Evolutionary conservation across 129 eudicot genomes (phyloP).

Genomic region (Artemisia tridentata): DNA sequence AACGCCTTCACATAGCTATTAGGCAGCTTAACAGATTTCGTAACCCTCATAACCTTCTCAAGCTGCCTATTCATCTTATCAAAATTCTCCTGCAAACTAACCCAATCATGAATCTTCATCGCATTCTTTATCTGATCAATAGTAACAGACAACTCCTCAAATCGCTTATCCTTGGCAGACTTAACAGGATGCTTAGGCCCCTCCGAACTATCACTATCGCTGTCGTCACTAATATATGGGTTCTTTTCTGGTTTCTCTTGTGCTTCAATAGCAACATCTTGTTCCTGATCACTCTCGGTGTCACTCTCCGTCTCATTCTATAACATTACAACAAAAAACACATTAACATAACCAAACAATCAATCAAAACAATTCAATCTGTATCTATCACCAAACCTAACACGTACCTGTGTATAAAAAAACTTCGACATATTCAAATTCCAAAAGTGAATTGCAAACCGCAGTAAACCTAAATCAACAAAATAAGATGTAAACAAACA

Average conservation of each 20-base stretch:
- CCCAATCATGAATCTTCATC: constrained; percentile 97
- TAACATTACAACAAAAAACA: neutral
- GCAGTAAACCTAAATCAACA: too few relatives aligned
- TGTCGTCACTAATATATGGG: constrained; percentile 42
- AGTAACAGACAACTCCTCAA: constrained; percentile 76
- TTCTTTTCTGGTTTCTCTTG: constrained; percentile 35
- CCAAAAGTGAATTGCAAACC: too few relatives aligned
- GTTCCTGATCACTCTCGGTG: constrained; percentile 65
- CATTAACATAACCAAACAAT: neutral
- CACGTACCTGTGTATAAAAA: too few relatives aligned
- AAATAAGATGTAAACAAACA: too few relatives aligned
- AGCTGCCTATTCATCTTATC: constrained; percentile 87
- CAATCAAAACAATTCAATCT: neutral
- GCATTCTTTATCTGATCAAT: constrained; percentile 95
- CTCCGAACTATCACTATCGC: constrained; percentile 63
- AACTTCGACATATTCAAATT: too few relatives aligned
- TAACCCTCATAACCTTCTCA: constrained; percentile 84
- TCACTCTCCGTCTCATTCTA: constrained; percentile 60
- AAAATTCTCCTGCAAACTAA: constrained; percentile 80
- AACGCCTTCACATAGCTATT: constrained; percentile 72
- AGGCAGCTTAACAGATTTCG: constrained; percentile 60
- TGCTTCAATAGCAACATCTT: constrained; percentile 36
- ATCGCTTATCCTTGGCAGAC: constrained; percentile 81
- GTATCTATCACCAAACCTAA: too few relatives aligned
- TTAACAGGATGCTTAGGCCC: constrained; percentile 58